Evolutionary conservation across 2,329 filamentous ascomycete species (phyloP), one percentile per base, ranked within the genome.

Genomic region (Cladophialophora carrionii): DNA sequence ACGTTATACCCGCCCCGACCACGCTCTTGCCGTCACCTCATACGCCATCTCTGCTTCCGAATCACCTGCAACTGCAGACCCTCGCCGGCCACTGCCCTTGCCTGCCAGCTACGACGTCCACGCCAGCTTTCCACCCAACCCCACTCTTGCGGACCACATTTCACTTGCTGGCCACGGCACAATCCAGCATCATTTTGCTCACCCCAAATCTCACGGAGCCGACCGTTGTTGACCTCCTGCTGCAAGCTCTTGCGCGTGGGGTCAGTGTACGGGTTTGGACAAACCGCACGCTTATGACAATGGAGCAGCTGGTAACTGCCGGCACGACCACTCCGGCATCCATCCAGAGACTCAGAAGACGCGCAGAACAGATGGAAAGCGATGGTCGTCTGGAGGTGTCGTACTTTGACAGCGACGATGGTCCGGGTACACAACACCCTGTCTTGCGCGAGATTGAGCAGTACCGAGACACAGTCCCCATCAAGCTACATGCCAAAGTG

Each of bases 251-350:
- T 0, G 70, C 77, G 3, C 83, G 90, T 0, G 90, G 90, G 1
- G 84, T 95, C 10, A 76, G 89, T 61, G 85, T 96, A 1, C 80
- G 80, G 7, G 83, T 93, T 51, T 80, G 90, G 6, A 92, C 90
- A 0, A 88, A 87, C 69, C 83, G 83, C 64, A 80, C 81, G 14
- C 87, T 93, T 81, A 93, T 92, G 90, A 73, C 90, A 17, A 77
- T 91, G 32, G 91, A 96, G 77, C 91, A 96, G 74, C 79, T 95
- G n/a, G 80, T 91, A 26, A 95, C 91, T 0, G 88, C 90, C 0
- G 89, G 89, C 0, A 92, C 88, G 0, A 91, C 88, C 0, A 94
- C 91, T 0, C 81, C 85, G 0, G 80, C 85, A 67, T 90, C 88
- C 66, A 73, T 95, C 4, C 80, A 51, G 26, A 43, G 10, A 3